Evolutionary conservation across 2,329 filamentous ascomycete species (phyloP).

Genomic region (Hypoxylon sp.): DNA sequence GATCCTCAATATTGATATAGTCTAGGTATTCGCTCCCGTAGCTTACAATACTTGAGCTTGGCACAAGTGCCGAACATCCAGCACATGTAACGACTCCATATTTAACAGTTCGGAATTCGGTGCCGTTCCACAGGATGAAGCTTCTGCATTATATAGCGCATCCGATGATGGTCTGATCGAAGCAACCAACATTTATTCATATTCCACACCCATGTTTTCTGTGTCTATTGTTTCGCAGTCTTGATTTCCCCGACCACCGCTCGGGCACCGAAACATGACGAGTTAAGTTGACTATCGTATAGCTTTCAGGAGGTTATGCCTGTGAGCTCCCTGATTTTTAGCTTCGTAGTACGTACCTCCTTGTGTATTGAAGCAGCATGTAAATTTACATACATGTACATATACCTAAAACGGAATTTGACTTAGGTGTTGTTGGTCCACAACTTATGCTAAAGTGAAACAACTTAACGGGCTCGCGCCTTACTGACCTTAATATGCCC

Average conservation of each 20-base stretch:
- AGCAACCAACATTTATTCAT: background rate
- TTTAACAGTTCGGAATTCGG: background rate
- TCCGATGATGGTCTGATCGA: background rate
- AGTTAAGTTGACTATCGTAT: background rate
- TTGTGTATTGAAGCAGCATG: too few species aligned
- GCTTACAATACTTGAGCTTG: background rate
- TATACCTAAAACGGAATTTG: background rate
- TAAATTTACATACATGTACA: too few species aligned
- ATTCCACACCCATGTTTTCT: background rate
- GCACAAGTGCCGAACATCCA: background rate
- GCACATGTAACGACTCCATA: background rate
- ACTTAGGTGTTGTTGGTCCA: constrained; percentile 1
- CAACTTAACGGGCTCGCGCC: constrained; percentile 1
- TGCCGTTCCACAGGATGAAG: background rate
- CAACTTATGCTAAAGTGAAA: background rate
- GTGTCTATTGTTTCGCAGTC: background rate
- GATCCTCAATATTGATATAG: constrained; percentile 86
- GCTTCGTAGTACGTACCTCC: background rate
- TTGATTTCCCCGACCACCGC: background rate
- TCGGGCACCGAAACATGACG: background rate
- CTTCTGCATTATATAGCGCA: background rate
- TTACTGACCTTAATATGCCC: background rate
- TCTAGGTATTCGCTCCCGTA: constrained; percentile 54
- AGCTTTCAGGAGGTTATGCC: background rate
- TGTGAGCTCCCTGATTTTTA: background rate